These are phyloP conservation scores for Mucor mucedo DNA, from an alignment of 371 early-diverging fungal genomes.

Conservation along the genomic window DNA sequence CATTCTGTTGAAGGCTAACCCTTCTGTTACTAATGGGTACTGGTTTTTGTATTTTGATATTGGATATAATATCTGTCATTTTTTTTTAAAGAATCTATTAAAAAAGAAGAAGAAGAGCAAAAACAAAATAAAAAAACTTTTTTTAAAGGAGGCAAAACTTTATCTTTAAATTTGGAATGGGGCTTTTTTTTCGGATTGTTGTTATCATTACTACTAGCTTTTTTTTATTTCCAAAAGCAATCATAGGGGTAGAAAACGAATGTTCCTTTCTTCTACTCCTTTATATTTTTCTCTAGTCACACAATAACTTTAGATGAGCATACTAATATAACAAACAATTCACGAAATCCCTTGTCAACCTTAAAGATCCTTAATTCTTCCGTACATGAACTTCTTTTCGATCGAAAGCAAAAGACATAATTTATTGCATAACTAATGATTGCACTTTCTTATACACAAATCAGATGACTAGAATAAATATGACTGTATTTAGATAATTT, in stretches of 20 bases:
- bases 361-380: not conserved
- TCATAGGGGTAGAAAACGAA: not conserved
- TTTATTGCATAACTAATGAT: not conserved
- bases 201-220: slow-evolving; percentile 3
- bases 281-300: not conserved
- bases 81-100: not conserved
- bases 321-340: slow-evolving; percentile 1
- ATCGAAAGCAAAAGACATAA: not conserved
- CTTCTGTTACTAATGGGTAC: slow-evolving; percentile 19
- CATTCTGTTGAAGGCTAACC: not conserved
- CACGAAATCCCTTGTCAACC: slow-evolving; percentile 1
- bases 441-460: not conserved
- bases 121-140: not conserved
- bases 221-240: not conserved
- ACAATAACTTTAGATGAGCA: not conserved
- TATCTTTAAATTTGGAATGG: not conserved
- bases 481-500: slow-evolving; percentile 3
- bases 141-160: not conserved
- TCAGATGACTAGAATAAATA: not conserved
- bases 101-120: not conserved
- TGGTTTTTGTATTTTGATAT: slow-evolving; percentile 1
- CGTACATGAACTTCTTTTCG: slow-evolving; percentile 1
- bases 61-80: not conserved
- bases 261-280: slow-evolving; percentile 1
- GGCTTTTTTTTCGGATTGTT: not conserved